Evolutionary conservation across 179 eudicot genomes (phyloP).

Genomic region (Sideroxylon spinosum): DNA sequence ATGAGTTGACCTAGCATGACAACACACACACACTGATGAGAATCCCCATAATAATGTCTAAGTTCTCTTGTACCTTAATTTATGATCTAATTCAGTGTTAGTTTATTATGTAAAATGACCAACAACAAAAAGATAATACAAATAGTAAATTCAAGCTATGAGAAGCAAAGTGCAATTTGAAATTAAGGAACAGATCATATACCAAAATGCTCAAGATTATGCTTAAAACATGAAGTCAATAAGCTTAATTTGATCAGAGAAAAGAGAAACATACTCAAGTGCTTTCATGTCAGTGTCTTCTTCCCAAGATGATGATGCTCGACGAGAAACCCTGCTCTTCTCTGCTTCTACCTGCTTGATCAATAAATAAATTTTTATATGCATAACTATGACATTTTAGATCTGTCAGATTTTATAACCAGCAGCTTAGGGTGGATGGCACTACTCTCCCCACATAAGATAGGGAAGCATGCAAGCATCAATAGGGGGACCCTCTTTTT

Average conservation of each 20-base stretch:
- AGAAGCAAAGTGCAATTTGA: background rate
- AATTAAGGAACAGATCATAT: background rate
- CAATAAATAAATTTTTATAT: constrained; percentile 1
- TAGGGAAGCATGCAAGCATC: background rate
- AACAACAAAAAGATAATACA: background rate
- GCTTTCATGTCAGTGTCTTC: constrained; percentile 91
- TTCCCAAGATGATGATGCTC: constrained; percentile 81
- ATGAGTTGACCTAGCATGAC: no score
- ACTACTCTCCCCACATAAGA: background rate
- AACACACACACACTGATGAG: background rate
- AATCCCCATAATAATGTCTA: background rate
- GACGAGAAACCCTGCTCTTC: constrained; percentile 74
- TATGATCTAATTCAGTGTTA: background rate
- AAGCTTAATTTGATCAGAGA: background rate
- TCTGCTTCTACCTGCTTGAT: constrained; percentile 83
- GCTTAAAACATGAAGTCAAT: background rate
- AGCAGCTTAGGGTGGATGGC: background rate
- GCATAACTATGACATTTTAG: background rate
- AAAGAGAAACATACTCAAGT: constrained; percentile 66
- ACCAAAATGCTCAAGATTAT: background rate
- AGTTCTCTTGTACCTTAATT: background rate
- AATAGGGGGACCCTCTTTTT: background rate
- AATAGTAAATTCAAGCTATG: background rate
- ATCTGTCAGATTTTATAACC: background rate
- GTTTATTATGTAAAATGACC: background rate